Evolutionary conservation across 768 basidiomycete genomes (phyloP), one percentile per base, ranked within the genome.

Genomic region (Lenzites betulinus): DNA sequence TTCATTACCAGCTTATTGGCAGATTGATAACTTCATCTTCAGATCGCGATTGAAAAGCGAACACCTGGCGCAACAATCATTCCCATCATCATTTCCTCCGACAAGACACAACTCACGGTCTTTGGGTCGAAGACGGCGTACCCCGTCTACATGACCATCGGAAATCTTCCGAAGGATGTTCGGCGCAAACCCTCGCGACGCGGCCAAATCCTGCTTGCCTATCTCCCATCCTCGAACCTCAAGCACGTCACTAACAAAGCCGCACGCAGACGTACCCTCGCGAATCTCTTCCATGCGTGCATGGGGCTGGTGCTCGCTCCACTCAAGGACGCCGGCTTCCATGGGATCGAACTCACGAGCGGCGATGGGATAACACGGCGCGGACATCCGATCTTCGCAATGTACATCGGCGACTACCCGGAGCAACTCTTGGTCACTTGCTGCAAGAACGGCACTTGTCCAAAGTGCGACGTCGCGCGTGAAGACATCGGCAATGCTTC

Each of bases 351-450:
- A 0, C 69, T 79, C 67, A n/a, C 42, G 0, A 73, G 70, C 44
- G 73, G 74, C 5, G 71, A 77, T 57, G 76, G 77, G 0, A 64
- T 79, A 23, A 50, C 79, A 20, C 77, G 76, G 38, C 80, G 78
- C 28, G 63, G 66, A 3, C 73, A 74, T 64, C 70, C 55, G 12
- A 66, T 58, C 54, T 60, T 65, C 58, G 70, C 58, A 18, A 66
- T n/a, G 13, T 67, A 59, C 42, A 54, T 66, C 22, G 64, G 62
- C 0, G 69, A 69, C 26, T 68, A 68, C 50, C 69, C 65, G 0
- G 67, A 68, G 41, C 64, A 71, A 28, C 36, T 61, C n/a, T 47
- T 62, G 0, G 61, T 69, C 12, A 48, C 64, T 41, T 62, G 65
- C 2, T 52, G n/a, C 28, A 60, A 65, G 26, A 49, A 49, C 9